phyloP scores from a whole-genome alignment of 2,329 filamentous ascomycete genomes.

The Apiospora koreana region DNA sequence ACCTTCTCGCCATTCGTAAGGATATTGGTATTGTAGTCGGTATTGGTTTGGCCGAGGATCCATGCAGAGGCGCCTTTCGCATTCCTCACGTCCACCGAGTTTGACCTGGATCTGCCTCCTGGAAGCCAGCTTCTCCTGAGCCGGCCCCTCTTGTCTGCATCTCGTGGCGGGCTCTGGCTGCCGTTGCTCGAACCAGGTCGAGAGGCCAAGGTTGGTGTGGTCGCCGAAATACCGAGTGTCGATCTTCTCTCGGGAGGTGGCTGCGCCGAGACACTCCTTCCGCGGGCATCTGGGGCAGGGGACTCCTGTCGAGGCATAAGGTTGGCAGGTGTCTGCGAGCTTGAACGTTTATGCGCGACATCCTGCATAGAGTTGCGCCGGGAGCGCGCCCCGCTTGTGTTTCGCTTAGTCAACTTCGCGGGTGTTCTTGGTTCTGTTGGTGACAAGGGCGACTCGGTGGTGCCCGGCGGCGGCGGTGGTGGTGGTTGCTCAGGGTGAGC shows the following conservation, averaged over 20 bases:
- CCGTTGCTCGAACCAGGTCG: slow-evolving; percentile 39
- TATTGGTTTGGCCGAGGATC: slow-evolving; percentile 54
- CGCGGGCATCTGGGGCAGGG: slow-evolving; percentile 39
- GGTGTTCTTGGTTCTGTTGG: background rate
- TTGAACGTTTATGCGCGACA: slow-evolving; percentile 18
- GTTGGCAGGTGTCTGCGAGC: slow-evolving; percentile 20
- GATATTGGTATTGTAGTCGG: slow-evolving; percentile 57
- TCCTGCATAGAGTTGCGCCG: slow-evolving; percentile 29
- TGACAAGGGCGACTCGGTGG: background rate
- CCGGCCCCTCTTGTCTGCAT: slow-evolving; percentile 39
- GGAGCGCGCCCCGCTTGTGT: slow-evolving; percentile 26
- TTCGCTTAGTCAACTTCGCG: slow-evolving; percentile 25
- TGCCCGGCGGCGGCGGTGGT: slow-evolving; percentile 7
- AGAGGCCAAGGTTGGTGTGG: slow-evolving; percentile 13
- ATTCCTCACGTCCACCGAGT: slow-evolving; percentile 41
- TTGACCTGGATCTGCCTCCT: slow-evolving; percentile 52
- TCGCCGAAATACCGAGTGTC: slow-evolving; percentile 27
- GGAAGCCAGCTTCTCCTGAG: slow-evolving; percentile 57
- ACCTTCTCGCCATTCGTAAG: slow-evolving; percentile 60
- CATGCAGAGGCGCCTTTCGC: slow-evolving; percentile 44
- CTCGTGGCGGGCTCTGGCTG: slow-evolving; percentile 44
- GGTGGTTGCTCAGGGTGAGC: slow-evolving; percentile 12
- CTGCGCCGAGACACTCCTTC: slow-evolving; percentile 52
- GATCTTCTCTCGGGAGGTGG: slow-evolving; percentile 32
- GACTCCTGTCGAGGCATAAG: slow-evolving; percentile 17